Conservation (phyloP, 352 stramenopile species). For the Globisporangium paddicum region DNA sequence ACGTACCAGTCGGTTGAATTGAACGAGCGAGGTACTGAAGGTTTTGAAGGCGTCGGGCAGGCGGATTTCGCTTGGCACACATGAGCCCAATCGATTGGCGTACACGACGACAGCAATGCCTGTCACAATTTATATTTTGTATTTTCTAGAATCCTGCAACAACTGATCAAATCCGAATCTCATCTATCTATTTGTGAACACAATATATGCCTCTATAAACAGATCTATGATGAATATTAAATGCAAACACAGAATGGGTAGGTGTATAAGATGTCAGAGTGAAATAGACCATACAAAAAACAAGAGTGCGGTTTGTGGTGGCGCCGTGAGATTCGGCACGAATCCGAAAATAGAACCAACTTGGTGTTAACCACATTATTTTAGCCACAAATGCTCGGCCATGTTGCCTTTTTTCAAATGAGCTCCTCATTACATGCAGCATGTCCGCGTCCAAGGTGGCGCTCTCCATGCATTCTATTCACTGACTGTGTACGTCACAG, state of each 20-base stretch:
- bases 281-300: constrained; percentile 16
- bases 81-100: constrained; percentile 73
- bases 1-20: constrained; percentile 87
- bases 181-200: not conserved
- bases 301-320: constrained; percentile 16
- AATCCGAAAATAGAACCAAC: not conserved
- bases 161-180: constrained; percentile 3
- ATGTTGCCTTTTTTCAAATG: not conserved
- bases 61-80: constrained; percentile 20
- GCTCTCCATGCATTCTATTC: constrained; percentile 8
- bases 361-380: constrained; percentile 10
- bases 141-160: not conserved
- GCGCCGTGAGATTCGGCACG: constrained; percentile 2
- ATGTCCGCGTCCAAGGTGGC: not conserved
- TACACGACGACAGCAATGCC: constrained; percentile 16
- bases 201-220: not conserved
- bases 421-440: not conserved
- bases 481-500: not conserved
- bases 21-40: constrained; percentile 87
- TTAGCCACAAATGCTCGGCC: not conserved
- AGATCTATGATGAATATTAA: not conserved
- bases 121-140: not conserved
- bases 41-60: constrained; percentile 36
- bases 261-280: constrained; percentile 13
- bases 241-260: not conserved